phyloP scores from a whole-genome alignment of 805 yeast species.

The Ogataea philodendri region DNA sequence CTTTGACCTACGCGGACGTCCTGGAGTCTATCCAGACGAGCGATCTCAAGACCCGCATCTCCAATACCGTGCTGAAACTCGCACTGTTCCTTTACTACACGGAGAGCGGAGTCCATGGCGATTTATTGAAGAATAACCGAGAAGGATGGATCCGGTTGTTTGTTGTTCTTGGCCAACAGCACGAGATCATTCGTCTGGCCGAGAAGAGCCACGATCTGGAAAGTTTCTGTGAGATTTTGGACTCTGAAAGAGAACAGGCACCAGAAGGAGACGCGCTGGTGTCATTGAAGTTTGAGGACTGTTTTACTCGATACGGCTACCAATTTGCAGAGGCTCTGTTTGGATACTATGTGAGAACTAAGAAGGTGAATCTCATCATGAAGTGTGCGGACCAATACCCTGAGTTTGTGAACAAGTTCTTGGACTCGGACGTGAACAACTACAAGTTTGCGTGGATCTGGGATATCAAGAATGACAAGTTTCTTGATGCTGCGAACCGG shows the following conservation, averaged over 20 bases:
- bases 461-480: conserved; percentile 52
- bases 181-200: conserved; percentile 58
- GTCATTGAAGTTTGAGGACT: conserved; percentile 34
- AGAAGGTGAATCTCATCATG: conserved; percentile 53
- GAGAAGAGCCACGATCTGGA: conserved; percentile 65
- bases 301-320: conserved; percentile 62
- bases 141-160: conserved; percentile 59
- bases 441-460: conserved; percentile 71
- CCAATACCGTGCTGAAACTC: conserved; percentile 20
- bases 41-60: conserved; percentile 14
- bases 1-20: conserved; percentile 12
- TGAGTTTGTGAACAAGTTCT: conserved; percentile 48
- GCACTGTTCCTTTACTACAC: conserved; percentile 28
- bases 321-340: conserved; percentile 66
- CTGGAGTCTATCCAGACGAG: conserved; percentile 16
- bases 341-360: conserved; percentile 51
- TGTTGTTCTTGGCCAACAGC: conserved; percentile 46
- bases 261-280: conserved; percentile 33
- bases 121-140: conserved; percentile 23
- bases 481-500: conserved; percentile 46
- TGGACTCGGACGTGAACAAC: conserved; percentile 43
- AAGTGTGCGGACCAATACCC: conserved; percentile 55
- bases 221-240: conserved; percentile 56
- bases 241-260: conserved; percentile 38
- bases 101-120: conserved; percentile 2